These are phyloP conservation scores for Neurospora sublineolata DNA, from an alignment of 495 filamentous ascomycete species.

Conservation along the genomic window DNA sequence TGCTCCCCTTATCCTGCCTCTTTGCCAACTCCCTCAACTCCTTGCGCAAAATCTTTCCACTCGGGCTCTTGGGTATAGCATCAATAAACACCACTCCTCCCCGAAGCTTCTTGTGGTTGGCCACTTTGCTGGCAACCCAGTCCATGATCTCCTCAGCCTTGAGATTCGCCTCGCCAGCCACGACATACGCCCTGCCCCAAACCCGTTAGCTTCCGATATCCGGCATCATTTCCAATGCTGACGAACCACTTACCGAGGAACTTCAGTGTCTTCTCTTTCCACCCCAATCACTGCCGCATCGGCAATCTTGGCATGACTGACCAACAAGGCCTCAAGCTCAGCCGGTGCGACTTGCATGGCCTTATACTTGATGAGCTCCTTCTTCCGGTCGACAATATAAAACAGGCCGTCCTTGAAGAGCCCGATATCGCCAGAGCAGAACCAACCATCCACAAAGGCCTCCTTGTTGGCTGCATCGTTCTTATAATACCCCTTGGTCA, in stretches of 20 bases:
- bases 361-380: slow-evolving; percentile 40
- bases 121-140: slow-evolving; percentile 39
- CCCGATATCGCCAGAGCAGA: slow-evolving; percentile 62
- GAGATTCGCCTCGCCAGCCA: slow-evolving; percentile 24
- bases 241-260: slow-evolving; percentile 36
- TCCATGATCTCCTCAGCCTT: slow-evolving; percentile 16
- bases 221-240: background rate
- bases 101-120: slow-evolving; percentile 59
- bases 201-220: background rate
- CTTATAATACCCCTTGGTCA: slow-evolving; percentile 58
- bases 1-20: slow-evolving; percentile 12
- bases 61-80: slow-evolving; percentile 66
- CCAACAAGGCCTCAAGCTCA: slow-evolving; percentile 65
- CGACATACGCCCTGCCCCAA: slow-evolving; percentile 52
- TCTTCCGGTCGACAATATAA: slow-evolving; percentile 60
- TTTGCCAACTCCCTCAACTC: slow-evolving; percentile 29
- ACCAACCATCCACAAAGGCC: slow-evolving; percentile 48
- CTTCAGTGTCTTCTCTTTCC: slow-evolving; percentile 54
- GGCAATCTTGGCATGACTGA: slow-evolving; percentile 54
- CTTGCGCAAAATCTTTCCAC: slow-evolving; percentile 74
- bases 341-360: slow-evolving; percentile 71
- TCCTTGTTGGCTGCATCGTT: slow-evolving; percentile 51
- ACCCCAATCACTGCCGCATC: slow-evolving; percentile 75
- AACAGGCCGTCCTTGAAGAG: slow-evolving; percentile 38
- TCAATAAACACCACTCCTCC: slow-evolving; percentile 71